Percentiles rank a stretch among this genome's conserved stretches.
These are phyloP conservation scores for Lagenaria siceraria DNA, from an alignment of 306 rosid species.

Conservation along the genomic window DNA sequence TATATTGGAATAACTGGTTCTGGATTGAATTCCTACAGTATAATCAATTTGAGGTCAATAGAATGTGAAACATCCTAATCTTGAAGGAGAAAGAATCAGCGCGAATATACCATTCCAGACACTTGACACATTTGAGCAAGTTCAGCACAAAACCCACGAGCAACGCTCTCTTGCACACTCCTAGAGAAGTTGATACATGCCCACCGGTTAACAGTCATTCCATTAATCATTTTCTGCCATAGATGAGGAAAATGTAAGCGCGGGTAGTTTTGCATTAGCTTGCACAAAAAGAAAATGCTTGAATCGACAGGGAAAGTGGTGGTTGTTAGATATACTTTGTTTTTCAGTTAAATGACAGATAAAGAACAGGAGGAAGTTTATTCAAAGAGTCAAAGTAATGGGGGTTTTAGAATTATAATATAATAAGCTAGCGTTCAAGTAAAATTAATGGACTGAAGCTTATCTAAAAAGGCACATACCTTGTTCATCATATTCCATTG, in stretches of 20 bases:
- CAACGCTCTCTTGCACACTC: conserved; percentile 76
- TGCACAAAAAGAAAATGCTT: neutral
- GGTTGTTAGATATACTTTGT: neutral
- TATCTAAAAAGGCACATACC: conserved; percentile 26
- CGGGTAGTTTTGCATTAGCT: neutral
- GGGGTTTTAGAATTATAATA: neutral
- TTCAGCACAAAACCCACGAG: conserved; percentile 71
- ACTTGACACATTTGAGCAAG: conserved; percentile 98
- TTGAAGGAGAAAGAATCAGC: neutral
- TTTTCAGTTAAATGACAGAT: too few species aligned
- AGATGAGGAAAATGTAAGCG: neutral
- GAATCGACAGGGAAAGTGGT: neutral
- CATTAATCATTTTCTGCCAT: conserved; percentile 91
- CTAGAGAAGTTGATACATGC: conserved; percentile 94
- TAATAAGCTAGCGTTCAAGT: too few species aligned
- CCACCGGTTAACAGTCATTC: conserved; percentile 94
- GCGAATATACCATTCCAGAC: conserved; percentile 74
- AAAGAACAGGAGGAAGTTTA: neutral
- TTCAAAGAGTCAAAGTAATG: neutral
- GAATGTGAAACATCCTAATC: neutral
- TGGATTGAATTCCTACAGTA: conserved; percentile 50
- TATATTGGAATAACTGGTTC: conserved; percentile 82
- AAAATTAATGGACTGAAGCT: neutral
- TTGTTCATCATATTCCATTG: conserved; percentile 99
- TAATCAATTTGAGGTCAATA: neutral